Evolutionary conservation across 352 stramenopile genomes (phyloP), one percentile per base, ranked within the genome.

Genomic region (Pythium coloratum): DNA sequence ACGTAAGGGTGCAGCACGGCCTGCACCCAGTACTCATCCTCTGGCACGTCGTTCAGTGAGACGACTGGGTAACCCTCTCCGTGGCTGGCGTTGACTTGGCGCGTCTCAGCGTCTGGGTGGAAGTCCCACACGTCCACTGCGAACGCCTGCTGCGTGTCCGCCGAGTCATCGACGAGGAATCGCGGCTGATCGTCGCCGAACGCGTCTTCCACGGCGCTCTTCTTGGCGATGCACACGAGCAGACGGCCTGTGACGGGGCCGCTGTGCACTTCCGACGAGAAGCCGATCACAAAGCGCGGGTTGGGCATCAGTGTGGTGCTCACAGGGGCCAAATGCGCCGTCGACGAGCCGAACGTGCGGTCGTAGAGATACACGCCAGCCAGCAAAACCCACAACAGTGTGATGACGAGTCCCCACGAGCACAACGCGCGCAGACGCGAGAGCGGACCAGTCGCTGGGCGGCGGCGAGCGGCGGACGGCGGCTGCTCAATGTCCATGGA

Each of bases 11-110:
- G 78, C 58, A 90, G 61, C 33, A 86, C 78, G 12, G 71, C 77
- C 61, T 90, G 81, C 28, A 90, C 69, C 81, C 78, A 90, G 73
- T 90, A 90, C 61, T 86, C 78, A 9, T 68, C 81, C 0, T 56
- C 76, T 4, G 81, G 73, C 8, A 90, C 70, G 46, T 84, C 73
- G 5, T 72, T 55, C 51, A 90, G 38, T 7, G 65, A 76, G 1
- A 79, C 33, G 59, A 86, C 55, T 2, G 81, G 81, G 62, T 88
- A 90, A 1, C 81, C 81, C 14, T 79, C 61, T 0, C 69, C 73
- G 47, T 80, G 67, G 3, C 73, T 81, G 0, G 62, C 71, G 59
- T 90, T 86, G 20, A 88, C 70, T 18, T 81, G 55, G 9, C 81
- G 81, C 49, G 70, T 55, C 40, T 86, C 68, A 18, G 33, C 64